Base-by-base conservation (phyloP, 495 filamentous ascomycete genomes). In the Bacidia rubella region DNA sequence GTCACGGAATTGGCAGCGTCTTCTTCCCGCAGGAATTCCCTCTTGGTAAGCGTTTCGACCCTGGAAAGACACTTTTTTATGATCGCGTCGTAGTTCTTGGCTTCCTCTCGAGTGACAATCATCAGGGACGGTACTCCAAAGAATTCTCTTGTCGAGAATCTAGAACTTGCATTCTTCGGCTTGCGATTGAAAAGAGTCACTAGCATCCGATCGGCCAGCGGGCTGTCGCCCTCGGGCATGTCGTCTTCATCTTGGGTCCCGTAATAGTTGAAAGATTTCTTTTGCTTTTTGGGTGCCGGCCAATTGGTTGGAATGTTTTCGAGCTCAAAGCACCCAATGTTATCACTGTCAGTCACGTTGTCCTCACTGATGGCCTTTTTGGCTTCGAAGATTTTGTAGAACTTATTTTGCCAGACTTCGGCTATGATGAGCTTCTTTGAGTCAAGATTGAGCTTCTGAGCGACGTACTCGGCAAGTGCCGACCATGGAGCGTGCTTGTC, bases 371-470 rank as follows among this genome's bases (percentile, higher is more conserved):
- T 79, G 5, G 75, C 71, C 9, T 65, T 66, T 4, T 67, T 66
- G 60, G 93, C 81, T 10, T 85, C 76, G 55, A 90, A 93, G 17
- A 82, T 71, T 59, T 84, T 86, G 69, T 86, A 97, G 66, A 96
- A 90, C 53, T 80, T 86, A 50, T 71, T 65, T 55, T 80, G 82
- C 64, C 84, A 93, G 22, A 90, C 77, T 54, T 98, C 92, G 7
- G 78, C 79, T 11, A 78, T 79, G 60, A 93, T 76, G 9, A 95
- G 68, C 51, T 63, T 72, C 46, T 74, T 65, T 9, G 70, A 61
- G 49, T 80, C 69, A 3, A 75, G 62, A 9, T 77, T 78, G 41
- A 85, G 76, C 53, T 81, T 82, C 29, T 71, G 74, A 7, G 79
- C 86, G 19, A 97, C 65, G 55, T 81, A 81, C 50, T 90, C 77